phyloP scores from a whole-genome alignment of 495 filamentous ascomycete genomes.

The Podospora fimiseda region DNA sequence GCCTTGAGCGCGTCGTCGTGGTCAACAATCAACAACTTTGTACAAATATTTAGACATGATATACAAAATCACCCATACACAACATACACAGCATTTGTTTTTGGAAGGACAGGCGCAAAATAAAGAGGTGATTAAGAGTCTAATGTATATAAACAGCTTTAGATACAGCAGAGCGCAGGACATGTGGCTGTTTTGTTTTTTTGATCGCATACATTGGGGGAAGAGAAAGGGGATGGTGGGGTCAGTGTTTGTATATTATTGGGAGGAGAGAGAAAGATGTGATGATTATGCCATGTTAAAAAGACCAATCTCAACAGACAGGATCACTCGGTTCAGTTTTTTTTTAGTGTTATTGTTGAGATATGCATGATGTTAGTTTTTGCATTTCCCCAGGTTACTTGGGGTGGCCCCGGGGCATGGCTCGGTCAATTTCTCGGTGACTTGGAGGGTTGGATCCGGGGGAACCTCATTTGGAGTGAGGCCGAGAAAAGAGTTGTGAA shows the following conservation, averaged over 20 bases:
- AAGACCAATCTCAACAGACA: no score
- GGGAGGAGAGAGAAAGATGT: not conserved
- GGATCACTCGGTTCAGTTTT: not conserved
- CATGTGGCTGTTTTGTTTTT: not conserved
- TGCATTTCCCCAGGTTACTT: no score
- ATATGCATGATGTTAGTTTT: not conserved
- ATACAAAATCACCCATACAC: not conserved
- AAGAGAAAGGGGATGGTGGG: not conserved
- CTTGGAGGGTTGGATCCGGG: conserved; percentile 4
- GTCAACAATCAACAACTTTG: not conserved
- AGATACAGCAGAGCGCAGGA: no score
- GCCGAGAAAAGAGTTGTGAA: not conserved
- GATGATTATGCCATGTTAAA: not conserved
- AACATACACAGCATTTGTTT: no score
- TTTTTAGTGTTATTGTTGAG: not conserved
- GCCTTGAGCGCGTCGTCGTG: conserved; percentile 29
- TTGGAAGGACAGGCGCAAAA: no score
- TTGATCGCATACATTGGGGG: not conserved
- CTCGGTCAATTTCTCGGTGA: conserved; percentile 7
- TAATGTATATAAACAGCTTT: no score
- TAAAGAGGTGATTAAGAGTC: no score
- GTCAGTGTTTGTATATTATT: not conserved
- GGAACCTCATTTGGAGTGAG: conserved; percentile 2
- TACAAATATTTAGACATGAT: not conserved
- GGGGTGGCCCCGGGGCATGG: not conserved